Percentiles rank a stretch among this genome's conserved stretches.
Conservation (phyloP, 169 alveolate genomes). For the Cryptosporidium ryanae region DNA sequence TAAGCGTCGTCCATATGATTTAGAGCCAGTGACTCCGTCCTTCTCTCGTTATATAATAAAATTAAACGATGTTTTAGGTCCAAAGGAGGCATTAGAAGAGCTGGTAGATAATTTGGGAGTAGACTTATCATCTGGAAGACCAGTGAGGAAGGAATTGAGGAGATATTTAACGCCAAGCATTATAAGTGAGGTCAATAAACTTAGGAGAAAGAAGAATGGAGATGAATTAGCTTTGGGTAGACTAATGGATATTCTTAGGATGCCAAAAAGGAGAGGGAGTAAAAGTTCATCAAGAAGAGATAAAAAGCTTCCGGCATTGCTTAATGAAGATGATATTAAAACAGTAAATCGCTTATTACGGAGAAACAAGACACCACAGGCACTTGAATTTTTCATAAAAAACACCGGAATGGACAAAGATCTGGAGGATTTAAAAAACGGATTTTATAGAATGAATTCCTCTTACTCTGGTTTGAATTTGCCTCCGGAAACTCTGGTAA, state of each 20-base stretch:
- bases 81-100: conserved; percentile 68
- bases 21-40: conserved; percentile 62
- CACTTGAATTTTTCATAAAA: conserved; percentile 36
- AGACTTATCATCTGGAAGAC: conserved; percentile 14
- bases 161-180: conserved; percentile 27
- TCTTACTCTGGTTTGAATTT: conserved; percentile 24
- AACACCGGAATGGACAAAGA: conserved; percentile 52
- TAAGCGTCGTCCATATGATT: conserved; percentile 36
- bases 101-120: conserved; percentile 22
- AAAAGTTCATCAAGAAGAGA: not conserved
- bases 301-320: conserved; percentile 18
- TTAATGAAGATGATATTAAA: conserved; percentile 57
- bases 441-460: conserved; percentile 4
- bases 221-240: conserved; percentile 36
- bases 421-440: conserved; percentile 19
- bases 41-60: conserved; percentile 47
- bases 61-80: conserved; percentile 53
- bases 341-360: conserved; percentile 37
- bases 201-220: conserved; percentile 21
- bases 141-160: conserved; percentile 29
- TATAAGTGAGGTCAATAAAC: conserved; percentile 1
- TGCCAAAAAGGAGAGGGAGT: not conserved
- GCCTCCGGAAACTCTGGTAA: conserved; percentile 27
- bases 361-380: conserved; percentile 56
- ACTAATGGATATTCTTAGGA: conserved; percentile 22